Base-by-base conservation (phyloP, 345 rosid genomes). In the Euphorbia tirucalli region DNA sequence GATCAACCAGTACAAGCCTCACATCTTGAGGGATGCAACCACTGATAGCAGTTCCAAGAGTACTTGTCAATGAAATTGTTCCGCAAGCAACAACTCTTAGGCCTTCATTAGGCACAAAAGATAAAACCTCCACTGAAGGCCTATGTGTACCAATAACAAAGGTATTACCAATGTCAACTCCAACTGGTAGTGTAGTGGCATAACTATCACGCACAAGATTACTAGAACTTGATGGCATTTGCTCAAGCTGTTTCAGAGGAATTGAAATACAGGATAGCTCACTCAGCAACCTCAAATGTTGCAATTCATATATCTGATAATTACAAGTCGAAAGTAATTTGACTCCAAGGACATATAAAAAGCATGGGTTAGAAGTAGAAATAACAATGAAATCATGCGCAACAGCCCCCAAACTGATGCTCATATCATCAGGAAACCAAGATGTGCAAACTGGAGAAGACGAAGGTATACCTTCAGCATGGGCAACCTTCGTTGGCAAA, bases 1-100 rank as follows among this genome's bases (percentile, higher is more conserved):
- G 93, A 78, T 95, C 97, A 75, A 84, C 97, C 14, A 88, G 74
- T 54, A 92, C 98, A 81, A 95, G 93, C 81, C 98, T 95, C 60
- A 90, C 98, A 73, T 95, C 99, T 79, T 95, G 99, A 61, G 99
- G 98, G 75, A 92, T 83, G 74, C 97, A 92, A 61, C 93, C 97
- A 77, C 88, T 87, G 31, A 89, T 75, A 58, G 89, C 83, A 78
- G 91, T 86, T 82, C 91, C 99, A 85, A 79, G 75, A 44, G 88
- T 71, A 73, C 81, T 88, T 61, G 84, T 88, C 77, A 95, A 79
- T 1, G 87, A 82, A 74, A 92, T 89, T 68, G 83, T 66, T 50
- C 94, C 98, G 61, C 86, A 82, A 68, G 97, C 99, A 84, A 92
- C 85, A 82, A 92, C 82, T 74, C 77, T 85, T 60, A 95, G 75